Percentiles rank a stretch among this genome's conserved stretches.
Evolutionary conservation across 2,329 filamentous ascomycete species (phyloP).

Genomic region (Graphiopsis chlorocephala): DNA sequence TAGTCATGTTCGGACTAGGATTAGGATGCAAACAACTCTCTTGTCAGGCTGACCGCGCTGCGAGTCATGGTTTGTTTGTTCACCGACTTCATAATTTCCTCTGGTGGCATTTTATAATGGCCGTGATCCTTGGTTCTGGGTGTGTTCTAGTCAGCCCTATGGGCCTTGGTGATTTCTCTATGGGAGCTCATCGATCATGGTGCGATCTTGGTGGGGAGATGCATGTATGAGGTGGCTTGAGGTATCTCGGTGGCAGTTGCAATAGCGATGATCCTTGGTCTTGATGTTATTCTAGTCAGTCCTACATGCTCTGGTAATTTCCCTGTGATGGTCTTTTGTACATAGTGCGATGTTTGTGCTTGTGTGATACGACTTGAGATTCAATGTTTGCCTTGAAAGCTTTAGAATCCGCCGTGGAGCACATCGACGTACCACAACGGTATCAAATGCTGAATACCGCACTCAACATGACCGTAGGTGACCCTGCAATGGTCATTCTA

Average conservation of each 20-base stretch:
- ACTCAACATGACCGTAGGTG: background rate
- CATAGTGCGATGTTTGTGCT: background rate
- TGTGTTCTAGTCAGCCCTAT: background rate
- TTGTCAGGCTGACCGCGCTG: background rate
- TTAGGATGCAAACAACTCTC: background rate
- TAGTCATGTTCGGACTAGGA: background rate
- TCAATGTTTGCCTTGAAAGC: background rate
- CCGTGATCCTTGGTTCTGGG: background rate
- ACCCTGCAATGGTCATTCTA: background rate
- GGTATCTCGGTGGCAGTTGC: too few relatives aligned
- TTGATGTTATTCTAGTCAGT: background rate
- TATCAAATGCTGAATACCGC: background rate
- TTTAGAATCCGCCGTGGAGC: background rate
- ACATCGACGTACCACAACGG: background rate
- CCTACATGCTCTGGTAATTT: background rate
- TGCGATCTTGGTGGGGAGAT: too few relatives aligned
- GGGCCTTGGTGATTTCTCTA: too few relatives aligned
- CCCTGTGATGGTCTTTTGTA: background rate
- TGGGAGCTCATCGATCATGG: too few relatives aligned
- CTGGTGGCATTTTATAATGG: background rate
- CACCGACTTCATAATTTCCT: background rate
- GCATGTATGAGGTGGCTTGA: too few relatives aligned
- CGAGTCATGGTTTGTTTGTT: background rate
- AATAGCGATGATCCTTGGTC: too few relatives aligned
- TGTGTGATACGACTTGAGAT: background rate